These are phyloP conservation scores for Castanospermum australe DNA, from an alignment of 306 rosid species.

Conservation along the genomic window DNA sequence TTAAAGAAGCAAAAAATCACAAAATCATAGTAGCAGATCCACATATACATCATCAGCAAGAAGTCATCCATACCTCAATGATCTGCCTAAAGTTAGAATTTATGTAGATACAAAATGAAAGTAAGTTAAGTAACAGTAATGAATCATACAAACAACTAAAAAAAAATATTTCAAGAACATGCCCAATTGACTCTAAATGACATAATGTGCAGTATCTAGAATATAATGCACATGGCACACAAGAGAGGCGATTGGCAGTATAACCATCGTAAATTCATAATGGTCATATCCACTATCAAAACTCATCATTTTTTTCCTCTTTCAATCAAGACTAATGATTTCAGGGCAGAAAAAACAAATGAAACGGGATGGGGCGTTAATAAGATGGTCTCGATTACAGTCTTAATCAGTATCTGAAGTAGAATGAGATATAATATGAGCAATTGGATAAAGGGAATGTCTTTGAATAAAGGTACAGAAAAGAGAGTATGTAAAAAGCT, in stretches of 20 bases:
- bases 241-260: too few species aligned
- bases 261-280: too few species aligned
- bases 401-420: not conserved
- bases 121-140: too few species aligned
- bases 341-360: too few species aligned
- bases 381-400: not conserved
- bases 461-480: not conserved
- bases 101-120: not conserved
- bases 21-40: not conserved
- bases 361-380: not conserved
- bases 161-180: too few species aligned
- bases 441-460: not conserved
- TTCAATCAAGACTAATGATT: too few species aligned
- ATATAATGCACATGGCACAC: not conserved
- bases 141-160: not conserved
- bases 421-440: not conserved
- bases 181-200: too few species aligned
- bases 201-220: not conserved
- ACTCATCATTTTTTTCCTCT: too few species aligned
- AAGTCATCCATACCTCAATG: not conserved
- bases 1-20: not conserved
- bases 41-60: not conserved
- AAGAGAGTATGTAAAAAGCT: not conserved
- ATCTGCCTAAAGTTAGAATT: not conserved
- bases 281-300: too few species aligned